Evolutionary conservation across 1,139 yeast genomes (phyloP).

Genomic region (Kurtzmaniella quercitrusa): DNA sequence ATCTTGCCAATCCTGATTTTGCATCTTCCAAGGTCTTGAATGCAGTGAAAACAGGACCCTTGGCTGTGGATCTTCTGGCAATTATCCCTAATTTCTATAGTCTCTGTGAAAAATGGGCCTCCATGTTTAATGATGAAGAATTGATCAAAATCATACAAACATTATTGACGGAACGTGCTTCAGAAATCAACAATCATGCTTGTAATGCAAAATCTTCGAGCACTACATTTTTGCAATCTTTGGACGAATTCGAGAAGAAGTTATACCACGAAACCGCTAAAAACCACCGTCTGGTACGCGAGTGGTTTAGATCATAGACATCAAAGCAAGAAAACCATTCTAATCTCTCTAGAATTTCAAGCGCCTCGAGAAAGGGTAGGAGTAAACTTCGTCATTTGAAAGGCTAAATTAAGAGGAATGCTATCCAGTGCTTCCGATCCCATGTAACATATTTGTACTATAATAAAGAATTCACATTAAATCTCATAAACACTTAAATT

Average conservation of each 20-base stretch:
- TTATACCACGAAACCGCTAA: slow-evolving; percentile 59
- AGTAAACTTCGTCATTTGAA: neutral
- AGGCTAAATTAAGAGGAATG: too few relatives aligned
- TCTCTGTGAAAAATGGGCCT: slow-evolving; percentile 71
- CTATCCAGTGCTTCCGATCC: neutral
- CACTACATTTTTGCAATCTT: slow-evolving; percentile 52
- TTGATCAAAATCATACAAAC: slow-evolving; percentile 51
- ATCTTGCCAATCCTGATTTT: slow-evolving; percentile 65
- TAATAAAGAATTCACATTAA: too few relatives aligned
- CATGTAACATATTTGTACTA: neutral
- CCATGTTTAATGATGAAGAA: slow-evolving; percentile 62
- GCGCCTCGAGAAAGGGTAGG: too few relatives aligned
- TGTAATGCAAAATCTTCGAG: slow-evolving; percentile 46
- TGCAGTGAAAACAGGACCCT: slow-evolving; percentile 77
- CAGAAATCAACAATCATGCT: slow-evolving; percentile 70
- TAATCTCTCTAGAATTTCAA: too few relatives aligned
- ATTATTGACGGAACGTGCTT: slow-evolving; percentile 61
- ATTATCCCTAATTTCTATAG: slow-evolving; percentile 65
- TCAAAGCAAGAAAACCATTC: slow-evolving; percentile 1
- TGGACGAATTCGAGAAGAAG: slow-evolving; percentile 73
- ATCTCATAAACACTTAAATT: too few relatives aligned
- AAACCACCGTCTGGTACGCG: slow-evolving; percentile 58
- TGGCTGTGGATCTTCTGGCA: slow-evolving; percentile 62
- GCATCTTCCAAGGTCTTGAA: slow-evolving; percentile 62
- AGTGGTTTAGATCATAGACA: slow-evolving; percentile 45